Evolutionary conservation across 768 basidiomycete genomes (phyloP), one percentile per base, ranked within the genome.

Genomic region (Pleurotus pulmonarius): DNA sequence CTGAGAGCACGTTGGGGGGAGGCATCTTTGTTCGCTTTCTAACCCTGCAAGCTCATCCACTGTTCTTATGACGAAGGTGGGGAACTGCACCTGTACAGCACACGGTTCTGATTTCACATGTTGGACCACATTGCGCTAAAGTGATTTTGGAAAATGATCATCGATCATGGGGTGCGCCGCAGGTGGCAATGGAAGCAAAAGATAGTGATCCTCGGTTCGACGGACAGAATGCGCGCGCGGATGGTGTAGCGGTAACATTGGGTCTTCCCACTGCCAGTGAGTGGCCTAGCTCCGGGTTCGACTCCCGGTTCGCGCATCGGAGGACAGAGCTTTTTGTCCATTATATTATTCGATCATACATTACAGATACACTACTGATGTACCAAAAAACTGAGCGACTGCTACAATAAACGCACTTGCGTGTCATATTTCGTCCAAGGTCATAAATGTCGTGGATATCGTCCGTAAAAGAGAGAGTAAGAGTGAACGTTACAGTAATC

Each of bases 171-270:
- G 26, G 26, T 8, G 3, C 29, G 9, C 8, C 29, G 29, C 7
- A 8, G 29, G 9, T 11, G 29, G 29, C 11, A 34, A 34, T 34
- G 29, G 29, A 34, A 34, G 9, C 29, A 34, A 0, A 11, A 34
- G 29, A 34, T 20, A 34, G 9, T 11, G 11, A 9, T 9, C 8
- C 29, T 34, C 29, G 29, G 8, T 34, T 34, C 4, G 29, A 34
- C 29, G 9, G 29, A 44, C 41, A 44, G 5, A 44, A 44, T 6
- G 41, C n/a, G n/a, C 0, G 73, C 73, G 73, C 74, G 74, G 74
- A 73, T 87, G 83, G 86, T 86, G 86, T 87, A 88, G 73, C 81
- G 86, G 86, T 87, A 87, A 88, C 87, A 87, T 88, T 86, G 84
- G 83, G 84, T 86, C 85, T 88, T 88, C 87, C 86, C 87, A 88